phyloP scores from a whole-genome alignment of 805 yeast species.

The Metschnikowia aberdeeniae region DNA sequence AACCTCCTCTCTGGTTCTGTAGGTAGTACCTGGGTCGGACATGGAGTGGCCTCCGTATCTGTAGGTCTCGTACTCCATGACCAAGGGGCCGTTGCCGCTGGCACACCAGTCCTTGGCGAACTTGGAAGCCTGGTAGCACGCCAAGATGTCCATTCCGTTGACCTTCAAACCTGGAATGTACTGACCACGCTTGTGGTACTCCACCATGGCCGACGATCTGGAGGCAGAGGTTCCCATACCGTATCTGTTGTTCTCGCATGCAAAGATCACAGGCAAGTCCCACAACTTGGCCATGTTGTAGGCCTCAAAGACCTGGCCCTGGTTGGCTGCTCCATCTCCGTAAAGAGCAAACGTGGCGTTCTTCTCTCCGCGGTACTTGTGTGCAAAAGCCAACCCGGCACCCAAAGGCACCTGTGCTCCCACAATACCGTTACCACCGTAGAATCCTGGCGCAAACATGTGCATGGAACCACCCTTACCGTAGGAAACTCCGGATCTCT shows the following conservation, averaged over 20 bases:
- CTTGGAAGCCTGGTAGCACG: conserved; percentile 92
- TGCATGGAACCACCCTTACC: conserved; percentile 99
- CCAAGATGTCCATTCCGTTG: conserved; percentile 97
- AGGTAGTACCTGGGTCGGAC: conserved; percentile 99
- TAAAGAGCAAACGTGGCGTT: conserved; percentile 84
- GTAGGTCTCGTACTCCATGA: conserved; percentile 95
- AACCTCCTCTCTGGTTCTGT: conserved; percentile 99
- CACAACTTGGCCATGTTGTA: conserved; percentile 99
- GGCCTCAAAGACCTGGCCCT: conserved; percentile 97
- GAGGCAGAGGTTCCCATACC: conserved; percentile 99
- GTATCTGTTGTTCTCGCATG: conserved; percentile 98
- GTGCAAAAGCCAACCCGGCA: conserved; percentile 97
- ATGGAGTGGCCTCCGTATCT: conserved; percentile 99
- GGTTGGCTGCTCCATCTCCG: conserved; percentile 99
- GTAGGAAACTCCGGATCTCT: conserved; percentile 87
- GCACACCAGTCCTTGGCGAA: conserved; percentile 96
- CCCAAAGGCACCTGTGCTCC: conserved; percentile 99
- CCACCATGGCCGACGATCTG: conserved; percentile 94
- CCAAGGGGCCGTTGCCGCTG: conserved; percentile 92
- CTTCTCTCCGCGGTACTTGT: conserved; percentile 79
- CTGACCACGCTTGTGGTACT: conserved; percentile 98
- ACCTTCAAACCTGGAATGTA: conserved; percentile 98
- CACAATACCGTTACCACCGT: conserved; percentile 99
- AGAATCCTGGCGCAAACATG: conserved; percentile 92
- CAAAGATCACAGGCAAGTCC: conserved; percentile 91